A percentile compares a stretch with the other conserved stretches of the same genome.
These are phyloP conservation scores for Magnusiomyces paraingens DNA, from an alignment of 1,139 yeast species.

Conservation along the genomic window DNA sequence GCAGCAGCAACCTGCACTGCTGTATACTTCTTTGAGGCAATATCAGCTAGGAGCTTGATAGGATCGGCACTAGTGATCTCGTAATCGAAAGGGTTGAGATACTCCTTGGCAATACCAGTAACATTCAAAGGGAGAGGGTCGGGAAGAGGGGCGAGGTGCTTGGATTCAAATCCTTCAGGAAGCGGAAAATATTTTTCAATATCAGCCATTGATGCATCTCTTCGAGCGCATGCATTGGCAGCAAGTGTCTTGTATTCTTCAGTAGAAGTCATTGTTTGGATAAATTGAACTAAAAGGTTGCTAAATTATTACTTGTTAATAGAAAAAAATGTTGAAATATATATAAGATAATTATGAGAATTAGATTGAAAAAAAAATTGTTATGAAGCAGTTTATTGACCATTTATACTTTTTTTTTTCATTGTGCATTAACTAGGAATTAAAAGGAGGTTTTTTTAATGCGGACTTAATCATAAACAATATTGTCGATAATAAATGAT, in stretches of 20 bases:
- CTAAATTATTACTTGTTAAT: not conserved
- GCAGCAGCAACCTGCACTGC: constrained; percentile 45
- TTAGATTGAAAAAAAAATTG: not conserved
- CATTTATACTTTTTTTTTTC: too few species aligned
- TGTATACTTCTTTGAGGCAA: constrained; percentile 40
- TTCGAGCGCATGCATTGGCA: constrained; percentile 14
- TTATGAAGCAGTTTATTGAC: not conserved
- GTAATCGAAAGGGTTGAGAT: constrained; percentile 25
- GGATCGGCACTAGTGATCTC: constrained; percentile 29
- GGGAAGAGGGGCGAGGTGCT: constrained; percentile 24
- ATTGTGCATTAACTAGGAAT: too few species aligned
- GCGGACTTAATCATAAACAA: too few species aligned
- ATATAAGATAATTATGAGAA: not conserved
- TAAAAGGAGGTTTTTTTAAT: too few species aligned
- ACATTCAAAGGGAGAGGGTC: constrained; percentile 27
- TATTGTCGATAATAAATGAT: too few species aligned
- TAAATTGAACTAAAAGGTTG: not conserved
- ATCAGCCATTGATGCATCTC: constrained; percentile 28
- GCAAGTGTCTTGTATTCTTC: constrained; percentile 5
- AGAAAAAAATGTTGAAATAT: not conserved
- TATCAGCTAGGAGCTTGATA: constrained; percentile 34
- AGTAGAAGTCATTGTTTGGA: not conserved
- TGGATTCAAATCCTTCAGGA: constrained; percentile 19
- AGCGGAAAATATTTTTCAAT: constrained; percentile 27
- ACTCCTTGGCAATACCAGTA: constrained; percentile 23